Evolutionary conservation across 2,329 filamentous ascomycete genomes (phyloP), one percentile per base, ranked within the genome.

Genomic region (Xylariaceae sp.): DNA sequence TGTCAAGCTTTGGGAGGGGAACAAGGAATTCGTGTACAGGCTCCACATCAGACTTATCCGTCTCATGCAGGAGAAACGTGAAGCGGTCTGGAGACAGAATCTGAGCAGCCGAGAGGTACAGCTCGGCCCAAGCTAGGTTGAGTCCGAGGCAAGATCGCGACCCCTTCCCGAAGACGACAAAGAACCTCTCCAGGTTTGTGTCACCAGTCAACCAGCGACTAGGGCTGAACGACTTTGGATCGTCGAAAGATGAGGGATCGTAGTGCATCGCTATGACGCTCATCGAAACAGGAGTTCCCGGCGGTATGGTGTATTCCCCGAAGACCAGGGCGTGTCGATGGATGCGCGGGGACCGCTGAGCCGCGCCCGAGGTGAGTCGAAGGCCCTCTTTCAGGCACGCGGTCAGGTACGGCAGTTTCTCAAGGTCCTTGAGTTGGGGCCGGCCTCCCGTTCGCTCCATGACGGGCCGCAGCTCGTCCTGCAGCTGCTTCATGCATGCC

Each of bases 31-130:
- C 21, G 12, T 23, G 21, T 8, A 12, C 21, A 7, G 12, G 7
- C 12, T 23, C 21, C 7, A 23, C 12, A 23, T 23, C 75, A 77
- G 40, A 83, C 85, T 9, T 79, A 88, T 10, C 12, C 8, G 21
- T 23, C 12, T 23, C 21, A 23, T 23, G 12, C 8, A 23, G 21
- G 8, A 12, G 12, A 12, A 23, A 12, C 21, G 7, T 12, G 21
- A n/a, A n/a, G n/a, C n/a, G n/a, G n/a, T n/a, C n/a, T n/a, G n/a
- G n/a, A n/a, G n/a, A n/a, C 12, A 23, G 21, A 12, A 23, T 23
- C 21, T 7, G 12, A 23, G 12, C 21, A 23, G 21, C 21, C 8
- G 7, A 23, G 21, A 23, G 7, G 21, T 23, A 23, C 8, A 23
- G 8, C 21, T 12, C 21, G 7, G 21, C 21, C 21, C 21, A 23